Conservation (phyloP, 2,329 filamentous ascomycete species). For the Orbilia javanica region DNA sequence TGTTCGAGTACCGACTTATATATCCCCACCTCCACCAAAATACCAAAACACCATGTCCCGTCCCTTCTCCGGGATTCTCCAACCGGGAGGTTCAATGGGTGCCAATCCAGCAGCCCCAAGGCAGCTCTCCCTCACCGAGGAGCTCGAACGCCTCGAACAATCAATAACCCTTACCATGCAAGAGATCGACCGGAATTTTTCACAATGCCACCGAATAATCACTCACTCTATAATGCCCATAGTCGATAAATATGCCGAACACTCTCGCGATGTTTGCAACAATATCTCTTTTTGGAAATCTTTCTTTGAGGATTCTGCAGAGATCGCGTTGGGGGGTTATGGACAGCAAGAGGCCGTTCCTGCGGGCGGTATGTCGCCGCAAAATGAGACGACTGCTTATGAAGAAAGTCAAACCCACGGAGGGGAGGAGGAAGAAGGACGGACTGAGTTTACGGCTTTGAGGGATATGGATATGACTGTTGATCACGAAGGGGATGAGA, state of each 20-base stretch:
- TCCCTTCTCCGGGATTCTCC: constrained; percentile 51
- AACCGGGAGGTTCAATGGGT: constrained; percentile 45
- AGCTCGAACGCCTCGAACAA: constrained; percentile 94
- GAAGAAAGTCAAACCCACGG: constrained; percentile 62
- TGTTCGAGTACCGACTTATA: background rate
- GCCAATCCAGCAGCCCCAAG: constrained; percentile 24
- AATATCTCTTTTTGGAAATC: constrained; percentile 94
- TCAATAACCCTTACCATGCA: constrained; percentile 96
- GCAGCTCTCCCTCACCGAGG: constrained; percentile 84
- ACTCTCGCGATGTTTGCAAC: constrained; percentile 95
- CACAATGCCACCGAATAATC: constrained; percentile 93
- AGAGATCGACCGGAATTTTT: constrained; percentile 99
- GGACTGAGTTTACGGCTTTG: constrained; percentile 49
- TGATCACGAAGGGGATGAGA: constrained; percentile 33
- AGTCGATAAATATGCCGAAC: constrained; percentile 93
- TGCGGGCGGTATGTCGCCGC: constrained; percentile 70
- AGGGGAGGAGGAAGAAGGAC: constrained; percentile 52
- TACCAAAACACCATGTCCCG: constrained; percentile 32
- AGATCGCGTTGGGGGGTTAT: constrained; percentile 94
- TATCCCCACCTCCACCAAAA: background rate
- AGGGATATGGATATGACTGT: constrained; percentile 23
- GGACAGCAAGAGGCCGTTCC: constrained; percentile 67
- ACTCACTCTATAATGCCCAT: constrained; percentile 92
- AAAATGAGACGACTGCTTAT: constrained; percentile 71
- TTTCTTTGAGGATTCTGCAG: constrained; percentile 98